A percentile compares a stretch with the other conserved stretches of the same genome.
Evolutionary conservation across 108 stramenopile species (phyloP).

Genomic region (Mediolabrus comicus): DNA sequence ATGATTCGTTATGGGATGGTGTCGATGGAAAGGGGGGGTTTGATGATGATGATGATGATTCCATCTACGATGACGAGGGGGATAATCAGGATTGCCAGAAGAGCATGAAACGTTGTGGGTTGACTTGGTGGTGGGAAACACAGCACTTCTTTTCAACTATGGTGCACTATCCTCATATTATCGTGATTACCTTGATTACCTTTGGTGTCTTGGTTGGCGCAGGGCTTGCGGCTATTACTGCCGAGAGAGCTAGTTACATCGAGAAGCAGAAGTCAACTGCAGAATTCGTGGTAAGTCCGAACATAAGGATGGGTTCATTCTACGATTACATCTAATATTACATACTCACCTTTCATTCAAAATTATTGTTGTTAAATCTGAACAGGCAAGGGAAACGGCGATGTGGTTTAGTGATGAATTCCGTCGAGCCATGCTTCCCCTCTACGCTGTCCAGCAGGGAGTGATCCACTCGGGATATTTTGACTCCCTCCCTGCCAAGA

Average conservation of each 20-base stretch:
- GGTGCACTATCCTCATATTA: conserved; percentile 6
- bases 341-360: too few species aligned
- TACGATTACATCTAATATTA: not conserved
- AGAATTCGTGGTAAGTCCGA: not conserved
- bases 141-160: conserved; percentile 12
- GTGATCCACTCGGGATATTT: conserved; percentile 30
- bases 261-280: conserved; percentile 7
- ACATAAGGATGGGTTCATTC: not conserved
- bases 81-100: not conserved
- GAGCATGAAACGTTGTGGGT: conserved; percentile 17
- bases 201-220: conserved; percentile 11
- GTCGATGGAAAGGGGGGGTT: conserved; percentile 6
- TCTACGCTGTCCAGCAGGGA: conserved; percentile 30
- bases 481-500: conserved; percentile 17
- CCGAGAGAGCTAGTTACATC: not conserved
- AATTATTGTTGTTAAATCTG: too few species aligned
- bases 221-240: conserved; percentile 3
- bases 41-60: conserved; percentile 11
- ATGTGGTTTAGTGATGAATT: conserved; percentile 33
- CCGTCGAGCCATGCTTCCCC: conserved; percentile 35
- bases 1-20: conserved; percentile 8
- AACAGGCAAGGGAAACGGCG: conserved; percentile 27
- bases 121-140: conserved; percentile 14
- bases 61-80: not conserved
- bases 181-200: conserved; percentile 4